Evolutionary conservation across 2,329 filamentous ascomycete species (phyloP).

Genomic region (Nothomitra cinnamomea): DNA sequence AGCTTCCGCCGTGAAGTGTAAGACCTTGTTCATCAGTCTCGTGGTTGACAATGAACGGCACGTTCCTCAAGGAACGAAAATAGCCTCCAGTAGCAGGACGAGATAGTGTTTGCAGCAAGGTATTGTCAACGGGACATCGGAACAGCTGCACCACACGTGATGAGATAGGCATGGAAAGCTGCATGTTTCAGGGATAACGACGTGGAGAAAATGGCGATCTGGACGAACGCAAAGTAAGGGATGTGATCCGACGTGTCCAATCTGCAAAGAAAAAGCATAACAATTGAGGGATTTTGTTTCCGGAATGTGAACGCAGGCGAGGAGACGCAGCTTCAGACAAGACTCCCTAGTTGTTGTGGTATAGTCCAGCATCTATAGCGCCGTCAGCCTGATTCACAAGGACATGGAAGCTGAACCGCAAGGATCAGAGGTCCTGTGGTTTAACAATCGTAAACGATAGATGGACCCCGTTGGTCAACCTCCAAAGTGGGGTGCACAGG

Average conservation of each 20-base stretch:
- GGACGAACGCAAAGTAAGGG: neutral
- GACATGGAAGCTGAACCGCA: neutral
- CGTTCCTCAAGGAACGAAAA: neutral
- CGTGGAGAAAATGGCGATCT: neutral
- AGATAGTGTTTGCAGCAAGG: neutral
- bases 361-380: neutral
- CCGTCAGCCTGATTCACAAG: slow-evolving; percentile 3
- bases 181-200: slow-evolving; percentile 4
- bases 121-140: neutral
- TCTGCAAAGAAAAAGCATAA: slow-evolving; percentile 4
- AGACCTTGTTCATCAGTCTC: neutral
- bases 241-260: slow-evolving; percentile 1
- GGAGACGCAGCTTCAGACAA: neutral
- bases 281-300: slow-evolving; percentile 2
- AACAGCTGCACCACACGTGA: neutral
- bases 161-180: neutral
- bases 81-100: slow-evolving; percentile 1
- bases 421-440: neutral
- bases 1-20: neutral
- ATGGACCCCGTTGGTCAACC: slow-evolving; percentile 1
- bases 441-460: too few species aligned
- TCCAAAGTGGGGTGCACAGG: neutral
- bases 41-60: neutral
- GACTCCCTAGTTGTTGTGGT: slow-evolving; percentile 1
- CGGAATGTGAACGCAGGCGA: slow-evolving; percentile 1